These are phyloP conservation scores for Monosporascus sp. DNA, from an alignment of 2,329 filamentous ascomycete genomes.

Conservation along the genomic window DNA sequence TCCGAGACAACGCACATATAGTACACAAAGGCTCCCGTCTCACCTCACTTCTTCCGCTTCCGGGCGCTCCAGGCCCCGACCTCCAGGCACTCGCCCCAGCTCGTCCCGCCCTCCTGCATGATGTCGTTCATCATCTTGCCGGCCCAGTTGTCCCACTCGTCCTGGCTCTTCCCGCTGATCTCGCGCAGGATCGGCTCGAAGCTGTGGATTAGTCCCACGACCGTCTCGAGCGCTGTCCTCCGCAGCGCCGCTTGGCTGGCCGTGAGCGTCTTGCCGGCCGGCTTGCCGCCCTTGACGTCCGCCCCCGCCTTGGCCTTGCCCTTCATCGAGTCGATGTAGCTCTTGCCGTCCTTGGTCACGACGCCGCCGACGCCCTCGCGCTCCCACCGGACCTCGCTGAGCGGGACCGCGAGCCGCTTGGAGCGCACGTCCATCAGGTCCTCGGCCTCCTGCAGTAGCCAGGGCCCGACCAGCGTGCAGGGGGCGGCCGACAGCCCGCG, in stretches of 20 bases:
- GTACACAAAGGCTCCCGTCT: background rate
- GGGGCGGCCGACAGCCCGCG: conserved; percentile 69
- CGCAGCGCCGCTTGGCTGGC: conserved; percentile 68
- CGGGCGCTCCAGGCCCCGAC: conserved; percentile 86
- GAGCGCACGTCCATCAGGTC: conserved; percentile 63
- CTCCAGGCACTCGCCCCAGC: conserved; percentile 79
- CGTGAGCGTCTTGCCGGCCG: conserved; percentile 50
- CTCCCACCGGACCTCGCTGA: conserved; percentile 85
- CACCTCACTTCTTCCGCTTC: conserved; percentile 44
- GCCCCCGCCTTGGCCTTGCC: conserved; percentile 38
- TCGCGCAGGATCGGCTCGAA: conserved; percentile 79
- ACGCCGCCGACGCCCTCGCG: conserved; percentile 63
- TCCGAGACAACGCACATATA: background rate
- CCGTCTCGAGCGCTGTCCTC: conserved; percentile 72
- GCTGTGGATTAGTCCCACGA: conserved; percentile 78
- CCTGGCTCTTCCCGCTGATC: conserved; percentile 77
- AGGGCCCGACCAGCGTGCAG: conserved; percentile 70
- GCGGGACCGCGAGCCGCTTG: conserved; percentile 77
- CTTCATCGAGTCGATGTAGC: conserved; percentile 51
- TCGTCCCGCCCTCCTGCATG: conserved; percentile 71
- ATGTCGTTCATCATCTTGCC: conserved; percentile 81
- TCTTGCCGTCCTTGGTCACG: conserved; percentile 55
- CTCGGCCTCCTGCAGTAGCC: conserved; percentile 76
- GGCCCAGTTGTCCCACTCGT: conserved; percentile 91
- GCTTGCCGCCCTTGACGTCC: conserved; percentile 23